Evolutionary conservation across 305 asterid genomes (phyloP), one percentile per base, ranked within the genome.

Genomic region (Fraxinus platypoda): DNA sequence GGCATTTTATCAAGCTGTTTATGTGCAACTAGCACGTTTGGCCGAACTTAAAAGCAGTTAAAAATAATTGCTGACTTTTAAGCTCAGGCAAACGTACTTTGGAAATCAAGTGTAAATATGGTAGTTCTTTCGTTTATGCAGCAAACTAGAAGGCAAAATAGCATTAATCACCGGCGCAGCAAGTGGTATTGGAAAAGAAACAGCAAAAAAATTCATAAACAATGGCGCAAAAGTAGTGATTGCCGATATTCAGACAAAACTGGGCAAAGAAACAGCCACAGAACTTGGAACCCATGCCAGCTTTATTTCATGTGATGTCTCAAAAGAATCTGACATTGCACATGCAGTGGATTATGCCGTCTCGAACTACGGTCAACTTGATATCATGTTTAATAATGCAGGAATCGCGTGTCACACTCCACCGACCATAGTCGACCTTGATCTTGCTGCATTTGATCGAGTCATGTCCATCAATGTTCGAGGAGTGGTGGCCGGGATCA

Each of bases 91-190:
- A 11, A 43, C 52, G 2, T 11, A 43, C 52, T 11, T 43, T 11
- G 17, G n/a, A 43, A 43, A 12, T 12, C 54, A 15, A 49, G 62
- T 15, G 21, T 49, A 49, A 46, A 54, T 25, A 37, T 6, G 3
- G 2, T 2, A 26, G 8, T 2, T 52, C 76, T 6, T 74, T 62
- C 19, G 17, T 68, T 80, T 70, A 72, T 78, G 13, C 83, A 93
- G 98, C 81, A 95, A 89, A 84, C 72, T 95, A 52, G 89, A 92
- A 89, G 97, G 97, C 46, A 94, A 94, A 82, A 89, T 95, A 78
- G 97, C 98, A 23, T 80, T 94, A 17, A 91, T 95, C 77, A 94
- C 97, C 0, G 98, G 99, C 8, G 97, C 93, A 23, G 97, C 99
- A 37, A 87, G 87, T 19, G 98, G 99, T 1, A 91, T 94, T 33